These are phyloP conservation scores for Parietichytrium sp. DNA, from an alignment of 108 stramenopile genomes.

Conservation along the genomic window DNA sequence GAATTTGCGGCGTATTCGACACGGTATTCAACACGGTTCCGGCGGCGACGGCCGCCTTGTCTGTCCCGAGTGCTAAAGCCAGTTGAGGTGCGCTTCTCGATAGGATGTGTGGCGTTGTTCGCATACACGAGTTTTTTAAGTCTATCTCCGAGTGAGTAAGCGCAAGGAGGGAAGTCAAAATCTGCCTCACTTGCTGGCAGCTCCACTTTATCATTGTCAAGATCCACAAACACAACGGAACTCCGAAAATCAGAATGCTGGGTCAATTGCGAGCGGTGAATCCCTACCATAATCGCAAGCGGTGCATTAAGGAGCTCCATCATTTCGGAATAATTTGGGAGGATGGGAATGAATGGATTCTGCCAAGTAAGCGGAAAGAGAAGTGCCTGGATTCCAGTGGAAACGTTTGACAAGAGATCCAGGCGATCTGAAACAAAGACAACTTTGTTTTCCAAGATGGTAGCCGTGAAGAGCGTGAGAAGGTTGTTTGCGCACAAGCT, in stretches of 20 bases:
- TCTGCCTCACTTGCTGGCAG: not conserved
- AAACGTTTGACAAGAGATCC: not conserved
- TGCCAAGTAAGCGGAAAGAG: slow-evolving; percentile 17
- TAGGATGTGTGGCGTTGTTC: not conserved
- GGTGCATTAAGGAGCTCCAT: not conserved
- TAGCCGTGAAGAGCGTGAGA: not conserved
- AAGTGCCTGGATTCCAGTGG: not conserved
- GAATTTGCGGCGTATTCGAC: not conserved
- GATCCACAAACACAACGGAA: slow-evolving; percentile 9
- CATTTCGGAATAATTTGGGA: not conserved
- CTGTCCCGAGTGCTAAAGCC: not conserved
- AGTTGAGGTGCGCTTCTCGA: not conserved
- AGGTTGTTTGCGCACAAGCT: slow-evolving; percentile 1
- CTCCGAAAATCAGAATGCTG: not conserved
- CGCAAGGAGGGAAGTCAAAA: not conserved
- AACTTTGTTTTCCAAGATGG: not conserved
- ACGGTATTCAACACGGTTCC: too few species aligned
- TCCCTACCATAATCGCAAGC: not conserved
- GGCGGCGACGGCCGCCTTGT: not conserved
- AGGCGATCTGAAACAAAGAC: not conserved
- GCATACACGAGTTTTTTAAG: not conserved
- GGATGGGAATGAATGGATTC: not conserved
- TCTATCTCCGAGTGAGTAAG: not conserved
- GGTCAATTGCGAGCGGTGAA: slow-evolving; percentile 8
- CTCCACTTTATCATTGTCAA: not conserved